Evolutionary conservation across 495 filamentous ascomycete species (phyloP), one percentile per base, ranked within the genome.

Genomic region (Penicillium coprophilum): DNA sequence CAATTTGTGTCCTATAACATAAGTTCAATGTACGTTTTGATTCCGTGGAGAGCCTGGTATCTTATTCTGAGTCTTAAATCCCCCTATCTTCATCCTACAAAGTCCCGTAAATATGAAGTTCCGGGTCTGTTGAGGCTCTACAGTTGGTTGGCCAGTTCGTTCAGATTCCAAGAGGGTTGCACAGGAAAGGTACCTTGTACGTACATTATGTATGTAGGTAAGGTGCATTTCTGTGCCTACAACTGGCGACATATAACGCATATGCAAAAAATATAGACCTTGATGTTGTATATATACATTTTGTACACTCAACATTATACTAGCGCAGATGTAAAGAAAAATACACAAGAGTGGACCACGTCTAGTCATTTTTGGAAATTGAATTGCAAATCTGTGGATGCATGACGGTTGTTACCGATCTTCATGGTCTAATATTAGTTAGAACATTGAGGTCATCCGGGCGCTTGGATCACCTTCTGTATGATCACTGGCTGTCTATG

Each of bases 391-490:
- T 47, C 45, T 31, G 27, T 30, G 45, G 45, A 47, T 47, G 28
- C 7, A 31, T 17, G n/a, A 30, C 31, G 27, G 45, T 47, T 31
- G 10, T 19, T 32, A 19, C 4, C 9, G 28, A 31, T 47, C 28
- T 31, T 17, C 17, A 20, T 20, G 13, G 13, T 47, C 45, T 47
- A 19, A 47, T 31, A 6, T 47, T 47, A 19, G 17, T 47, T 46
- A 23, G 8, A 30, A 20, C 13, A 20, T 31, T 32, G 45, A 47
- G 45, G 13, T 32, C 51, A 46, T 53, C 34, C 8, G 4, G 41
- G 31, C 41, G 43, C 32, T 54, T 39, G 31, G 41, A 54, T 46
- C 52, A 54, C 45, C 28, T 9, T 36, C 31, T 49, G 12, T 12
- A 36, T 49, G 30, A 36, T 36, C 10, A 36, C 20, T 2, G 5